These are phyloP conservation scores for Alternaria brassicicola DNA, from an alignment of 2,329 filamentous ascomycete genomes.

Conservation along the genomic window DNA sequence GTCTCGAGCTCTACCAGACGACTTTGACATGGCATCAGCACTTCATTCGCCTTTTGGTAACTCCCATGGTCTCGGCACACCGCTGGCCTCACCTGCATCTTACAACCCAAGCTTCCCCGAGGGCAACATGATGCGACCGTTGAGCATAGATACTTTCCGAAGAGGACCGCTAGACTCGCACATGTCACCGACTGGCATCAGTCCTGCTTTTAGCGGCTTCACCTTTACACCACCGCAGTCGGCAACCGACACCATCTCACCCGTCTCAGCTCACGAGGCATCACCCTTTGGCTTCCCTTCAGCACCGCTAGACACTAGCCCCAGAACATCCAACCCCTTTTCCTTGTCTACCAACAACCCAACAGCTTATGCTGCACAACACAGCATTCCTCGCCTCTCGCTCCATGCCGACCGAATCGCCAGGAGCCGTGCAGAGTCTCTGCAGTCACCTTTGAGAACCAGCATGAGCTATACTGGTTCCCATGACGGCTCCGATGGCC, in stretches of 20 bases:
- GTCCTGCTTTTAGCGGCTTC: slow-evolving; percentile 70
- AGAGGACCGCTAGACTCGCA: slow-evolving; percentile 69
- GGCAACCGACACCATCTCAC: slow-evolving; percentile 55
- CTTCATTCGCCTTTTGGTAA: slow-evolving; percentile 61
- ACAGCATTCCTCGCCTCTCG: slow-evolving; percentile 51
- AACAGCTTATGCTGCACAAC: slow-evolving; percentile 46
- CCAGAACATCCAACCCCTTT: slow-evolving; percentile 50
- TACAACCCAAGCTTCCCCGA: slow-evolving; percentile 51
- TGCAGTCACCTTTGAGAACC: slow-evolving; percentile 53
- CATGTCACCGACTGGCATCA: slow-evolving; percentile 70
- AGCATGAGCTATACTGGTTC: slow-evolving; percentile 54
- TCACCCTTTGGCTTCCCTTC: slow-evolving; percentile 50
- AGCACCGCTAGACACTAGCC: slow-evolving; percentile 43
- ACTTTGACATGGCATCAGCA: slow-evolving; percentile 66
- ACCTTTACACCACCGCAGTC: slow-evolving; percentile 65
- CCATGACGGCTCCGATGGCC: slow-evolving; percentile 30
- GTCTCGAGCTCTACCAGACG: slow-evolving; percentile 64
- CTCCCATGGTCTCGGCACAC: slow-evolving; percentile 53
- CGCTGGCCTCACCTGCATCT: slow-evolving; percentile 55
- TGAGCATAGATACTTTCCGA: slow-evolving; percentile 72
- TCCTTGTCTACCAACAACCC: slow-evolving; percentile 43
- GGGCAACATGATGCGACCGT: slow-evolving; percentile 68
- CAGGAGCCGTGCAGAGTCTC: slow-evolving; percentile 51
- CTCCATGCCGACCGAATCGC: slow-evolving; percentile 52
- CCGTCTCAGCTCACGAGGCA: slow-evolving; percentile 51